Evolutionary conservation across 495 filamentous ascomycete genomes (phyloP), one percentile per base, ranked within the genome.

Genomic region (Tetracladium setigerum): DNA sequence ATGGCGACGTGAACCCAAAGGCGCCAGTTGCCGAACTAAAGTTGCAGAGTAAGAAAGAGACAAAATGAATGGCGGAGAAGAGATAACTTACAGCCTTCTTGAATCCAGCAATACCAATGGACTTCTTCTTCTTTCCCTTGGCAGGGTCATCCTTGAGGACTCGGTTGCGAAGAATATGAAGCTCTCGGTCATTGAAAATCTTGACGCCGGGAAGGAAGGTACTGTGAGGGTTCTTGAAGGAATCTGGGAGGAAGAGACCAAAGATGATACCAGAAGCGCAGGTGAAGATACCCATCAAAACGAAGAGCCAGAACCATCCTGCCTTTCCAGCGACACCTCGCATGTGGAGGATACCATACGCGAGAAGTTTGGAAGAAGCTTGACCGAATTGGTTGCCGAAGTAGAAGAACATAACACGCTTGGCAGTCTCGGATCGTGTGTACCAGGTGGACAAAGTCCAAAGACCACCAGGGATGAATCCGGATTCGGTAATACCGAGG

Each of bases 341-440:
- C 46, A 82, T 66, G 33, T 66, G 65, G 10, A 79, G 62, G n/a
- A 71, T 59, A 9, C 67, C 74, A 16, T 68, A 69, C 1, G 68
- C 76, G 44, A 81, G 69, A 24, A 81, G 59, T 37, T 69, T 72
- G 1, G 71, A 71, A 0, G 69, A 71, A 0, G 76, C 77, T 17
- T 71, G 67, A 8, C 72, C 75, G 18, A 79, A 62, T 57, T 63
- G 52, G 36, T 65, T 55, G 34, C 48, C 48, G 24, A 51, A 45
- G 72, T 90, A 96, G 70, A 95, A 95, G 68, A 95, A 83, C 34
- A 77, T 82, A 63, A 86, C 94, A 14, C 91, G 78, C 62, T 84
- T 85, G 63, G 92, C 87, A 2, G 88, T 86, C 66, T 95, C 91
- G 17, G 66, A 66, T 22, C 88, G 79, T 47, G 80, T 82, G 57